Percentiles rank a stretch among this genome's conserved stretches.
Evolutionary conservation across 495 filamentous ascomycete genomes (phyloP).

Genomic region (Articulospora tetracladia): DNA sequence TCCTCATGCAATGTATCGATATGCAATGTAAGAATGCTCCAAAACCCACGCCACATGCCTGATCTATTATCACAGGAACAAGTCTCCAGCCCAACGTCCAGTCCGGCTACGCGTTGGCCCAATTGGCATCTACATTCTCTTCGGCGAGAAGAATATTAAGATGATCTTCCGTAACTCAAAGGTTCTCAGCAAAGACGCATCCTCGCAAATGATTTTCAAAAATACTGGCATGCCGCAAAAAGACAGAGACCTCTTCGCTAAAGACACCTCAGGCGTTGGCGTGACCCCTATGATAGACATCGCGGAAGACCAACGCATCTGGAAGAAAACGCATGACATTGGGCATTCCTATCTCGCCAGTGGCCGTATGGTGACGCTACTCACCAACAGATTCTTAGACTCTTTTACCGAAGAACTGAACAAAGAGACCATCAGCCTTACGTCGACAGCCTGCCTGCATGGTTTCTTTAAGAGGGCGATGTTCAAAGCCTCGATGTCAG

Average conservation of each 20-base stretch:
- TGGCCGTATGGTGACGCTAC: not conserved
- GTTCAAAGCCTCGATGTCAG: constrained; percentile 1
- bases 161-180: constrained; percentile 11
- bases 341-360: not conserved
- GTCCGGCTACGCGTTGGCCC: constrained; percentile 4
- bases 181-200: not conserved
- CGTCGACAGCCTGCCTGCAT: not conserved
- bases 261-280: constrained; percentile 1
- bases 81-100: not conserved
- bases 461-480: constrained; percentile 4
- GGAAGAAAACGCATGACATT: constrained; percentile 6
- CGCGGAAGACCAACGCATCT: constrained; percentile 6
- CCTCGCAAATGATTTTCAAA: not conserved
- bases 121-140: constrained; percentile 8
- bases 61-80: not conserved
- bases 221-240: constrained; percentile 7
- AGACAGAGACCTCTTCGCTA: not conserved
- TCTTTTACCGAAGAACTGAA: not conserved
- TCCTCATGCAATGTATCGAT: constrained; percentile 8
- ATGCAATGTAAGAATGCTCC: not conserved
- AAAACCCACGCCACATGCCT: too few species aligned
- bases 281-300: not conserved
- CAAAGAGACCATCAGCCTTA: not conserved
- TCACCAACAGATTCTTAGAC: constrained; percentile 4
- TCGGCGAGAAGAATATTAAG: constrained; percentile 9